Percentiles rank a stretch among this genome's conserved stretches.
These are phyloP conservation scores for Quercus rubra DNA, from an alignment of 306 rosid genomes.

Conservation along the genomic window DNA sequence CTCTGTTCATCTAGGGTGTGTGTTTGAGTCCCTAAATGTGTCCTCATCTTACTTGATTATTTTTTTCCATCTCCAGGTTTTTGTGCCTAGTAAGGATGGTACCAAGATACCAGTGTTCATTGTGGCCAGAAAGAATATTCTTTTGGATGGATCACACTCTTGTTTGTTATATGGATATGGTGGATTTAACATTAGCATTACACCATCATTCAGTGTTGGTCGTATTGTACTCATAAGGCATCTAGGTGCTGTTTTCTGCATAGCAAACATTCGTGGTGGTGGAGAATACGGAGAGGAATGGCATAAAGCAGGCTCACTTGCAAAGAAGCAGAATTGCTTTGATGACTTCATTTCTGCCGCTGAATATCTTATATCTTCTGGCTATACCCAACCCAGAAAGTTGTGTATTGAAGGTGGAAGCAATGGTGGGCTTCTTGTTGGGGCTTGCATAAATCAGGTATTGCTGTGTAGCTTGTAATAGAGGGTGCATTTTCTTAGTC, in stretches of 20 bases:
- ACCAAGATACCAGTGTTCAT: conserved; percentile 76
- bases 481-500: neutral
- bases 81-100: conserved; percentile 78
- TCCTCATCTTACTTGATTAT: neutral
- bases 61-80: conserved; percentile 52
- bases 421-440: conserved; percentile 94
- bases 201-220: conserved; percentile 74
- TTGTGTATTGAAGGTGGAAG: conserved; percentile 96
- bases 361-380: conserved; percentile 80
- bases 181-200: conserved; percentile 77
- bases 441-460: conserved; percentile 94
- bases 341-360: conserved; percentile 92
- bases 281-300: conserved; percentile 99
- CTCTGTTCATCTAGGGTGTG: neutral
- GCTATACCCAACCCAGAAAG: conserved; percentile 76
- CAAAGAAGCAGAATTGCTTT: conserved; percentile 87
- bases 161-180: conserved; percentile 89
- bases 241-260: conserved; percentile 72
- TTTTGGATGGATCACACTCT: conserved; percentile 90
- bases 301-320: conserved; percentile 95
- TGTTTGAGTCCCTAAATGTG: neutral
- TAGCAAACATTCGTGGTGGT: conserved; percentile 97
- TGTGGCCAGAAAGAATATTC: conserved; percentile 61
- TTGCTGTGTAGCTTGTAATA: neutral
- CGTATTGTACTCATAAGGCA: conserved; percentile 71